Conservation (phyloP, 176 grass and related monocot species). For the Coix lacrymajobi region DNA sequence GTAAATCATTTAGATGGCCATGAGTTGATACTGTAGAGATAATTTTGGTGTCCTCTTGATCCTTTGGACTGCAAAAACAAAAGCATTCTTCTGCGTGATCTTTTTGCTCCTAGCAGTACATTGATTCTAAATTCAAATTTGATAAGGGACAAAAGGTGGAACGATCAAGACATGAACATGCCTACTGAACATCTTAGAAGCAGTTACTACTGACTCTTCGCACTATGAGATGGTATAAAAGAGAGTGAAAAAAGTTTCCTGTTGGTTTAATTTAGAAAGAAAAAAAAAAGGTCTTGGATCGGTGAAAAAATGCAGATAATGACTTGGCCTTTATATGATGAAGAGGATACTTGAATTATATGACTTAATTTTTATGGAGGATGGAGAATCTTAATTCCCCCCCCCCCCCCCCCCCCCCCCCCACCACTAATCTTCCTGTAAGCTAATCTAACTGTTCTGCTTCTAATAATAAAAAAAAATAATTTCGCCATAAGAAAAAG, state of each 20-base stretch:
- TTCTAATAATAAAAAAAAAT: not conserved
- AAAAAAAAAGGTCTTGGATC: not conserved
- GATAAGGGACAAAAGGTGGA: not conserved
- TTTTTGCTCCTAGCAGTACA: not conserved
- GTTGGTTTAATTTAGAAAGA: not conserved
- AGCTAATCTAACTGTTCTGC: not conserved
- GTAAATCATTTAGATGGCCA: not conserved
- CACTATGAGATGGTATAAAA: not conserved
- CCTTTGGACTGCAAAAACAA: not conserved
- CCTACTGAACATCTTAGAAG: not conserved
- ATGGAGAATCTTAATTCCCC: not conserved
- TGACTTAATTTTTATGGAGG: not conserved
- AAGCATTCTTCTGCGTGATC: not conserved
- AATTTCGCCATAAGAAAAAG: not conserved
- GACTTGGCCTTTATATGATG: not conserved
- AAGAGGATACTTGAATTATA: not conserved
- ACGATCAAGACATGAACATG: not conserved
- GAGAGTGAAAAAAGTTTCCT: not conserved
- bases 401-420: not conserved
- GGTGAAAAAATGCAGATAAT: not conserved
- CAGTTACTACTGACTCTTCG: not conserved
- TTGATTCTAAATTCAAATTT: slow-evolving; percentile 3
- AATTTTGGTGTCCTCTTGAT: not conserved
- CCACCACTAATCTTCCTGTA: not conserved
- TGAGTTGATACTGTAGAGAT: not conserved